Evolutionary conservation across 2,329 filamentous ascomycete species (phyloP).

Genomic region (Penicillium sp.): DNA sequence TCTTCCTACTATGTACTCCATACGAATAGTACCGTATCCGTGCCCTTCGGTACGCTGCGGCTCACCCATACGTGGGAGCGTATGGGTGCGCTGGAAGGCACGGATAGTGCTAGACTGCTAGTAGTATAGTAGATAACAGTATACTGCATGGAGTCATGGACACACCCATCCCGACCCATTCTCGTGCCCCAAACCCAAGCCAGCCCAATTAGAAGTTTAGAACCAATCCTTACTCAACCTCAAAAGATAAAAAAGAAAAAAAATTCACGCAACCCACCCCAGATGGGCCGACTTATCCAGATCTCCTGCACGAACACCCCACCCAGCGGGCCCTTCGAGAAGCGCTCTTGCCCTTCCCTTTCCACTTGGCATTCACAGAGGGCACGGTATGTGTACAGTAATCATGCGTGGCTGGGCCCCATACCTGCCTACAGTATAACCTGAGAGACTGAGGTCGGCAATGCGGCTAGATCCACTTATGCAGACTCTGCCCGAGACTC

Average conservation of each 20-base stretch:
- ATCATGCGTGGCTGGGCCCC: neutral
- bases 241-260: neutral
- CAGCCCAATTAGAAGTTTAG: neutral
- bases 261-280: conserved; percentile 7
- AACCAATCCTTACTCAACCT: neutral
- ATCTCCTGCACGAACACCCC: neutral
- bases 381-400: no score
- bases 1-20: neutral
- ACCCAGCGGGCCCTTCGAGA: conserved; percentile 1
- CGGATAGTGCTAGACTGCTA: no score
- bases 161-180: conserved; percentile 1
- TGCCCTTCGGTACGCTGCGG: no score
- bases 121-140: no score
- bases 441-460: neutral
- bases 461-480: conserved; percentile 3
- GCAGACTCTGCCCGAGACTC: neutral
- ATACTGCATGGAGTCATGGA: neutral
- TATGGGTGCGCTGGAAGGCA: no score
- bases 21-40: no score
- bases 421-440: neutral
- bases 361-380: no score
- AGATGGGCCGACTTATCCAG: conserved; percentile 6
- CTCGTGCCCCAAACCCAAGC: neutral
- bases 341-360: neutral
- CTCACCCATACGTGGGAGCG: no score